phyloP scores from a whole-genome alignment of 176 grass and related monocot genomes.

The Bothriochloa decipiens region DNA sequence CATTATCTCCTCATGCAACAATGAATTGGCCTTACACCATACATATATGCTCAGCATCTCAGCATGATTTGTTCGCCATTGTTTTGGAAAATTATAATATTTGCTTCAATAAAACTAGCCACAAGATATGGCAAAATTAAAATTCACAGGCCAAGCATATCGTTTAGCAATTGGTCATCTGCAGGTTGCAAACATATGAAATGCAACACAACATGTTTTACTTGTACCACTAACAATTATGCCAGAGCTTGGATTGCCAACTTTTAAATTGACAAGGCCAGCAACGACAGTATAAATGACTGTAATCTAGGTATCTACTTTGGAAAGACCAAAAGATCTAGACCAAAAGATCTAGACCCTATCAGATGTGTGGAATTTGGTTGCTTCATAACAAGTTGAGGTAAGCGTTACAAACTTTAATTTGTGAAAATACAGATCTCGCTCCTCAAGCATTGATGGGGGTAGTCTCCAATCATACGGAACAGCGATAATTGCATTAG shows the following conservation, averaged over 20 bases:
- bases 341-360: neutral
- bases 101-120: conserved; percentile 17
- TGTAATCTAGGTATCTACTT: neutral
- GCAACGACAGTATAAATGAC: neutral
- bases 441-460: conserved; percentile 83
- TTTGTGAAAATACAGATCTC: conserved; percentile 98
- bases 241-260: neutral
- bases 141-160: conserved; percentile 10
- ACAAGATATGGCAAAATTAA: neutral
- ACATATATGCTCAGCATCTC: neutral
- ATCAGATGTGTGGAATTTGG: neutral
- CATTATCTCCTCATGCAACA: conserved; percentile 26
- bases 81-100: neutral
- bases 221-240: neutral
- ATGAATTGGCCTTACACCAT: neutral
- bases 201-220: neutral
- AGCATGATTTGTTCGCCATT: neutral
- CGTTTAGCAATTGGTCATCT: neutral
- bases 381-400: conserved; percentile 31
- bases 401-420: conserved; percentile 68
- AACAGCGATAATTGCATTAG: conserved; percentile 95
- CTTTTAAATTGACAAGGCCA: neutral
- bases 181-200: neutral
- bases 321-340: too few relatives aligned
- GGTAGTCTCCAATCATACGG: conserved; percentile 95